phyloP scores from a whole-genome alignment of 192 early-diverging fungal species.

The Entomortierella lignicola region DNA sequence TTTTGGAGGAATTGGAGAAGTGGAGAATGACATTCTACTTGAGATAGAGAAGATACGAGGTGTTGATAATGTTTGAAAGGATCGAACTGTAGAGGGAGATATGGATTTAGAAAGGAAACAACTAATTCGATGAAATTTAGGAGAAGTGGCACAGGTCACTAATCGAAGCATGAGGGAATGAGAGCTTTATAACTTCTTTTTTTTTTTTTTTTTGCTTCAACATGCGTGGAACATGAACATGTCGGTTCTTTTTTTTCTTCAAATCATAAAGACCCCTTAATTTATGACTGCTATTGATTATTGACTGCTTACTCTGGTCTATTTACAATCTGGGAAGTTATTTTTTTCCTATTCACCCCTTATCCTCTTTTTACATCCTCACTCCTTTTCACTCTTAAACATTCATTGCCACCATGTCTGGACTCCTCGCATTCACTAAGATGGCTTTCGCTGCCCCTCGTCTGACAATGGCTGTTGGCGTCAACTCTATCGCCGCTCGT shows the following conservation, averaged over 20 bases:
- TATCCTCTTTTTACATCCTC: neutral
- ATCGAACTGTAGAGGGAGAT: neutral
- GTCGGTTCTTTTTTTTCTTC: too few relatives aligned
- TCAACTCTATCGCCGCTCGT: constrained; percentile 43
- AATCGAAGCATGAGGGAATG: neutral
- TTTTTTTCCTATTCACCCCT: constrained; percentile 5
- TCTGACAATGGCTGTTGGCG: constrained; percentile 15
- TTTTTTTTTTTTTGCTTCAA: too few relatives aligned
- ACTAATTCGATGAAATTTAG: neutral
- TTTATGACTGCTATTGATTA: neutral
- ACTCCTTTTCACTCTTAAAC: constrained; percentile 1
- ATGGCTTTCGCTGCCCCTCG: constrained; percentile 48
- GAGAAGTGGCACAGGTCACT: neutral
- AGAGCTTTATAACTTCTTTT: too few relatives aligned
- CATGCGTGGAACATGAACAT: too few relatives aligned
- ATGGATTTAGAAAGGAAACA: neutral
- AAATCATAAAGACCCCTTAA: too few relatives aligned
- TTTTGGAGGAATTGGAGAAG: neutral
- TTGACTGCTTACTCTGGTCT: neutral
- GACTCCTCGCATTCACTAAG: constrained; percentile 52
- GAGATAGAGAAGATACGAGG: neutral
- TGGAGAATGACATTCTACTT: constrained; percentile 5
- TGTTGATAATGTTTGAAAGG: neutral
- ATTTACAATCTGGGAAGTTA: neutral
- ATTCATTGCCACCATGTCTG: constrained; percentile 32